Evolutionary conservation across 2,329 filamentous ascomycete species (phyloP).

Genomic region (Davidsoniella neocaledoniae): DNA sequence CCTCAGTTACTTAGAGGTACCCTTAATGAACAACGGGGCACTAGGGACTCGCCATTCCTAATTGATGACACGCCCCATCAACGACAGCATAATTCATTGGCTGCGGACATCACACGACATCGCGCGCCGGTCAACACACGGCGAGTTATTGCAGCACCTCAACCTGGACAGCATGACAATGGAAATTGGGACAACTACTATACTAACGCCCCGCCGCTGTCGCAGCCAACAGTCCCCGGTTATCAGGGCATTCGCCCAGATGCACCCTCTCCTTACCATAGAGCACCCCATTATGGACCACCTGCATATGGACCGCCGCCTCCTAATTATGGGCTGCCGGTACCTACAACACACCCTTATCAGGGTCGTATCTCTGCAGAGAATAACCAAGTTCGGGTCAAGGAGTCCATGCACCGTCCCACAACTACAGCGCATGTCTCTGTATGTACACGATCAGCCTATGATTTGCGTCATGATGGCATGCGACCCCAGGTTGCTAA

Average conservation of each 20-base stretch:
- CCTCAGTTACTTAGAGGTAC: too few species aligned
- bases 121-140: too few species aligned
- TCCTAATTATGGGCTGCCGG: not conserved
- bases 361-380: too few species aligned
- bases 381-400: too few species aligned
- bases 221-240: not conserved
- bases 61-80: not conserved
- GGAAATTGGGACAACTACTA: constrained; percentile 4
- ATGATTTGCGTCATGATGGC: too few species aligned
- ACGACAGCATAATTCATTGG: not conserved
- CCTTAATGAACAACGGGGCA: not conserved
- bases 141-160: not conserved
- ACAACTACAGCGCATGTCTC: too few species aligned
- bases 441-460: too few species aligned
- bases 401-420: too few species aligned
- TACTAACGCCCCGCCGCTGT: not conserved
- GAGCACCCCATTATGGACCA: not conserved
- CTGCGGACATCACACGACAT: not conserved
- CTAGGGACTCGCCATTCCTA: not conserved
- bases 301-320: not conserved
- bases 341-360: too few species aligned
- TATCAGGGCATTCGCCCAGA: too few species aligned
- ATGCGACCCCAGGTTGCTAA: too few species aligned
- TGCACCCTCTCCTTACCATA: not conserved
- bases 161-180: constrained; percentile 9